Base-by-base conservation (phyloP, 2,329 filamentous ascomycete species). In the Colletotrichum falcatum region DNA sequence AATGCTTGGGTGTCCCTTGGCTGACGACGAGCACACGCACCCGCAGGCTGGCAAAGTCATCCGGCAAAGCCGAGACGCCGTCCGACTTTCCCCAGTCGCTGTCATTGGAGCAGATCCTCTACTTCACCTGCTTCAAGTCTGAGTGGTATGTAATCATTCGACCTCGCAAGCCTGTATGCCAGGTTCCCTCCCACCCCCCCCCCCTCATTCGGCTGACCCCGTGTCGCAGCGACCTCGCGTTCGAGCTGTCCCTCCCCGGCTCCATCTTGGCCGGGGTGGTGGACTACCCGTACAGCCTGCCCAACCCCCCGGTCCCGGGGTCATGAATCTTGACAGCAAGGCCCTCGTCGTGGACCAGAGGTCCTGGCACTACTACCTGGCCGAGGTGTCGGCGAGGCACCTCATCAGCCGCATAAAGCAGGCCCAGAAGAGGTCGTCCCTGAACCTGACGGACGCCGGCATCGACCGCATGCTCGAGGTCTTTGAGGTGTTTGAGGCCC, bases 361-460 rank as follows among this genome's bases (percentile, higher is more conserved):
- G 28, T 73, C 42, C 30, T 73, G 71, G 71, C 71, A 73, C 18
- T 73, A 73, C 46, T 73, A 71, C 18, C 44, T 73, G 3, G 71
- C 71, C 48, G 71, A 73, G 44, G 65, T 73, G 16, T 60, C 71
- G 5, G 68, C 71, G 3, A 44, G 64, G 9, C 68, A 62, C 4
- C 71, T 73, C 30, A 51, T 60, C n/a, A 68, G 55, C 26, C 71
- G 64, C 37, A 66, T 73, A 20, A 61, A 44, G 14, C 60, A 64
- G 2, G 56, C 68, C 1, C 64, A 71, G 26, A 56, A 58, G 2
- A 37, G 69, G 3, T 51, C 55, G 0, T 60, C 71, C 1, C 60
- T 61, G 3, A 54, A 68, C 18, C 61, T 65, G 6, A 71, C 71
- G 1, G 60, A 66, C 37, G 46, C 62, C 30, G 60, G 65, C 7